Percentiles rank a stretch among this genome's conserved stretches.
Evolutionary conservation across 108 stramenopile species (phyloP).

Genomic region (Skeletonema costatum): DNA sequence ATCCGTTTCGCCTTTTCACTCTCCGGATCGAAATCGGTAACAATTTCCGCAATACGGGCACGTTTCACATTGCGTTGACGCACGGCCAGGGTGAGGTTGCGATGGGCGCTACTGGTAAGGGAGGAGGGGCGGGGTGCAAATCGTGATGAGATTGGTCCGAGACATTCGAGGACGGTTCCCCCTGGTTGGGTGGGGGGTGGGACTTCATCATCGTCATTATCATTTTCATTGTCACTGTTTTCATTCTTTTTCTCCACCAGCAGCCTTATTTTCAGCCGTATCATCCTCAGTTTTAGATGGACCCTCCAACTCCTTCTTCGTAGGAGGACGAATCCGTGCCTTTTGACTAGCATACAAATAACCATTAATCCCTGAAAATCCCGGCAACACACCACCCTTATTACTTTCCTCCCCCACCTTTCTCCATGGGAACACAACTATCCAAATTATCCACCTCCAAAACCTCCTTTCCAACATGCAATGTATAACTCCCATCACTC

Average conservation of each 20-base stretch:
- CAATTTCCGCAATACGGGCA: conserved; percentile 73
- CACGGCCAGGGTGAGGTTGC: conserved; percentile 74
- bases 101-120: conserved; percentile 80
- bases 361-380: conserved; percentile 72
- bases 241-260: conserved; percentile 5
- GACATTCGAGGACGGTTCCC: conserved; percentile 79
- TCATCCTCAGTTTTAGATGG: not conserved
- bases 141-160: conserved; percentile 60
- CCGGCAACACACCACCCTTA: conserved; percentile 13
- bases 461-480: conserved; percentile 86
- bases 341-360: conserved; percentile 77
- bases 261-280: not conserved
- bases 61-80: conserved; percentile 77
- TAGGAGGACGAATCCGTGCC: conserved; percentile 51
- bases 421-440: conserved; percentile 9
- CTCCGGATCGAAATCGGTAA: conserved; percentile 88
- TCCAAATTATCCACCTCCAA: conserved; percentile 75
- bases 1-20: conserved; percentile 72
- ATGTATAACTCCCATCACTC: conserved; percentile 84
- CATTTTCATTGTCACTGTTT: conserved; percentile 29
- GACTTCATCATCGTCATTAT: conserved; percentile 33
- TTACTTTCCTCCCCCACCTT: not conserved
- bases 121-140: conserved; percentile 69
- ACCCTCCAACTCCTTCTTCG: conserved; percentile 21
- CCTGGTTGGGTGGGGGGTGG: conserved; percentile 23